Base-by-base conservation (phyloP, 1,284 basidiomycete species). In the Lentinus polychrous region DNA sequence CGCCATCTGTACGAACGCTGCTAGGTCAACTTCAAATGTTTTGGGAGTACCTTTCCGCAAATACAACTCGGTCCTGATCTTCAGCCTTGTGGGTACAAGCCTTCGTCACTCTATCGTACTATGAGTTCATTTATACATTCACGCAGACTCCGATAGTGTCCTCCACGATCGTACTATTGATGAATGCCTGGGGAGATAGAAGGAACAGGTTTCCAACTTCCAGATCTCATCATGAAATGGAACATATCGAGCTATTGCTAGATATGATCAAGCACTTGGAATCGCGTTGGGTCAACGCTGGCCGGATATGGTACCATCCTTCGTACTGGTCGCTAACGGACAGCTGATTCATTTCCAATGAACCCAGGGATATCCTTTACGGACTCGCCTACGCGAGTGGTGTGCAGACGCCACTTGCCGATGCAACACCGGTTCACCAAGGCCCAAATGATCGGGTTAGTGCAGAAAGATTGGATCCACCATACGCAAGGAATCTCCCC, bases 111-210 rank as follows among this genome's bases (percentile, higher is more conserved):
- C 36, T 7, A 4, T 7, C 36, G 7, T 12, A 14, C 6, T 37
- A 20, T 15, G 6, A 12, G 12, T 14, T 15, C 18, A 15, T 17
- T 14, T 3, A 42, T 42, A 27, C 27, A 24, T 23, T 23, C 34
- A n/a, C 14, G 14, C 54, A 71, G 66, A 65, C 70, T 49, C 56
- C 73, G 17, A 70, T 78, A 1, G 86, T 85, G 61, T 81, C 80
- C 0, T 72, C 83, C 0, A 82, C 76, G 0, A 75, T 87, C 48
- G 78, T 89, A 15, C 69, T 90, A 2, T 65, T 91, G 45, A 69
- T 91, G 53, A 84, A 80, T 54, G 80, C 89, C 15, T 91, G 87
- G 78, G 81, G 81, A 10, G 79, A 79, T 12, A 81, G 78, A 59
- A 72, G 76, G 43, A 74, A 76, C 15, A 78, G 79, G 1, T 20